Evolutionary conservation across 1,284 basidiomycete species (phyloP).

Genomic region (Chalciporus piperatoides): DNA sequence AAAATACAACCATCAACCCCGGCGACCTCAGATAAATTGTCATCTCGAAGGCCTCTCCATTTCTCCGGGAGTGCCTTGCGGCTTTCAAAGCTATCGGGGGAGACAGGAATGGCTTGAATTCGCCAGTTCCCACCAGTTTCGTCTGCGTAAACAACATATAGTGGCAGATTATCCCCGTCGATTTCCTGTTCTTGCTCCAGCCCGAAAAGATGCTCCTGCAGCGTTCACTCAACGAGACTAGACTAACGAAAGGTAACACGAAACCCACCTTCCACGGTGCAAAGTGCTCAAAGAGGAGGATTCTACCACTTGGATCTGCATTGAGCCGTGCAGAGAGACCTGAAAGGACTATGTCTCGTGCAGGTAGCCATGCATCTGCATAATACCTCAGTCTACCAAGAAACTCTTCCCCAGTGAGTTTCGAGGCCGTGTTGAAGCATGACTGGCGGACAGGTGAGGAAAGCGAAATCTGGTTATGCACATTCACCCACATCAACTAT

Average conservation of each 20-base stretch:
- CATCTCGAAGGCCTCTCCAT: slow-evolving; percentile 92
- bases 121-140: slow-evolving; percentile 81
- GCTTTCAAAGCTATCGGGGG: slow-evolving; percentile 83
- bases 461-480: not conserved
- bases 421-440: slow-evolving; percentile 78
- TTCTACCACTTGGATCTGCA: slow-evolving; percentile 69
- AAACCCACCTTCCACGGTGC: slow-evolving; percentile 77
- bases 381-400: slow-evolving; percentile 79
- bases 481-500: slow-evolving; percentile 59
- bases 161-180: slow-evolving; percentile 48
- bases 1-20: slow-evolving; percentile 88
- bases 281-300: slow-evolving; percentile 81
- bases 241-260: not conserved
- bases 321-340: slow-evolving; percentile 63
- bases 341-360: slow-evolving; percentile 74
- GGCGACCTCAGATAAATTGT: slow-evolving; percentile 66
- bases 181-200: slow-evolving; percentile 63
- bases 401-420: slow-evolving; percentile 86
- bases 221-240: slow-evolving; percentile 2
- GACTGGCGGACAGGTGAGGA: slow-evolving; percentile 40
- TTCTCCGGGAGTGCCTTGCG: slow-evolving; percentile 89
- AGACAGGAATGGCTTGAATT: slow-evolving; percentile 86
- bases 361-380: slow-evolving; percentile 89
- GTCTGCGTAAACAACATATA: slow-evolving; percentile 93
- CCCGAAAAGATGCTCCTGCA: slow-evolving; percentile 87